Evolutionary conservation across 192 early-diverging fungal species (phyloP), one percentile per base, ranked within the genome.

Genomic region (Entomortierella chlamydospora): DNA sequence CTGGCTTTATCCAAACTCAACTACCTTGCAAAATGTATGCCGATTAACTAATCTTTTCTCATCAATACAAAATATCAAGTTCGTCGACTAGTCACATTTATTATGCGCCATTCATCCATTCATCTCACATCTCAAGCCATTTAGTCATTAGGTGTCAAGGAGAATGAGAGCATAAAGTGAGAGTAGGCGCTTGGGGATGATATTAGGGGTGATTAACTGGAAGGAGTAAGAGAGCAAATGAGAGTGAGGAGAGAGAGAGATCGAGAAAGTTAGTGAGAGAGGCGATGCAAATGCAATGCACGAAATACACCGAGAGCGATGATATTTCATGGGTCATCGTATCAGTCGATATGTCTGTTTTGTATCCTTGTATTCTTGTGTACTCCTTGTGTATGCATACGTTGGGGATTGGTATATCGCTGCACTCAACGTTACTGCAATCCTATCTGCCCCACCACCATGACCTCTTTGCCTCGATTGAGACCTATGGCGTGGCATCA

Each of bases 301-400:
- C 7, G 33, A 22, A 41, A 12, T n/a, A 39, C 33, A 59, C 22
- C 10, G 39, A 41, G 13, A 13, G 13, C 39, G 39, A 41, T 23
- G 34, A 58, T 9, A 51, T 51, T 51, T 51, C 50, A n/a, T 51
- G 50, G 50, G 50, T 51, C 50, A 51, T 51, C n/a, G 23, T 51
- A n/a, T n/a, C n/a, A n/a, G n/a, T n/a, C n/a, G n/a, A n/a, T n/a
- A n/a, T n/a, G n/a, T n/a, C n/a, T n/a, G n/a, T n/a, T n/a, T n/a
- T n/a, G n/a, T 25, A 25, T 25, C 6, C 8, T 25, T 22, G 18
- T 51, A 22, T 6, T 22, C 17, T 6, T 51, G n/a, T 51, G 5
- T 7, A 51, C n/a, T n/a, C n/a, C n/a, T n/a, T n/a, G n/a, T 22
- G 23, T 17, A 51, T 7, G n/a, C 50, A 25, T 51, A 25, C 50